phyloP scores from a whole-genome alignment of 352 stramenopile genomes.

The Phytophthora pini region DNA sequence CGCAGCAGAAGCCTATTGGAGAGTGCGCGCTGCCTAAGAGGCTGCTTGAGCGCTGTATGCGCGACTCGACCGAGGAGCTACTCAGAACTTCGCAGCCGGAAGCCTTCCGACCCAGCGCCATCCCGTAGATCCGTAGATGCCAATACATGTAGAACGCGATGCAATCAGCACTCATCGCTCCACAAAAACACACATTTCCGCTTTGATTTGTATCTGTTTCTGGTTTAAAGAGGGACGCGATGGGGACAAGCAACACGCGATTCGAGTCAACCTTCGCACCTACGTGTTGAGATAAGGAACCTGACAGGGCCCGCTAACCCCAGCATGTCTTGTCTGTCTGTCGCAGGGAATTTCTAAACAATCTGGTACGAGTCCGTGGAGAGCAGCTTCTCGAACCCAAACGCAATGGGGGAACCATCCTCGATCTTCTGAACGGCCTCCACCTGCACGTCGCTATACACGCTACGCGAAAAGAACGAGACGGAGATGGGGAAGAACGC shows the following conservation, averaged over 20 bases:
- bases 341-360: slow-evolving; percentile 63
- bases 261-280: slow-evolving; percentile 22
- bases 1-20: slow-evolving; percentile 42
- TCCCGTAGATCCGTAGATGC: slow-evolving; percentile 34
- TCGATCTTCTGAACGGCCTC: slow-evolving; percentile 76
- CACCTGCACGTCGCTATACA: slow-evolving; percentile 88
- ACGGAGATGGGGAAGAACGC: slow-evolving; percentile 90
- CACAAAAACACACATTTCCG: slow-evolving; percentile 37
- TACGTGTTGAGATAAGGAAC: slow-evolving; percentile 23
- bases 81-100: slow-evolving; percentile 69
- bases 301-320: slow-evolving; percentile 8
- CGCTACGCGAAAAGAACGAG: slow-evolving; percentile 89
- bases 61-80: slow-evolving; percentile 65
- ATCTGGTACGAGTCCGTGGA: slow-evolving; percentile 90
- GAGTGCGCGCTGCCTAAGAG: slow-evolving; percentile 60
- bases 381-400: slow-evolving; percentile 89
- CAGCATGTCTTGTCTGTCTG: slow-evolving; percentile 15
- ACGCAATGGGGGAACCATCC: slow-evolving; percentile 76
- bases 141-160: slow-evolving; percentile 8
- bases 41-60: slow-evolving; percentile 81
- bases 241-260: slow-evolving; percentile 19
- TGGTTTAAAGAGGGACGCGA: slow-evolving; percentile 34
- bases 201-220: slow-evolving; percentile 48
- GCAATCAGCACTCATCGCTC: slow-evolving; percentile 6
- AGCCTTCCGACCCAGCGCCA: slow-evolving; percentile 53